A percentile compares a stretch with the other conserved stretches of the same genome.
These are phyloP conservation scores for Amaranthus tricolor DNA, from an alignment of 179 eudicot genomes.

Conservation along the genomic window DNA sequence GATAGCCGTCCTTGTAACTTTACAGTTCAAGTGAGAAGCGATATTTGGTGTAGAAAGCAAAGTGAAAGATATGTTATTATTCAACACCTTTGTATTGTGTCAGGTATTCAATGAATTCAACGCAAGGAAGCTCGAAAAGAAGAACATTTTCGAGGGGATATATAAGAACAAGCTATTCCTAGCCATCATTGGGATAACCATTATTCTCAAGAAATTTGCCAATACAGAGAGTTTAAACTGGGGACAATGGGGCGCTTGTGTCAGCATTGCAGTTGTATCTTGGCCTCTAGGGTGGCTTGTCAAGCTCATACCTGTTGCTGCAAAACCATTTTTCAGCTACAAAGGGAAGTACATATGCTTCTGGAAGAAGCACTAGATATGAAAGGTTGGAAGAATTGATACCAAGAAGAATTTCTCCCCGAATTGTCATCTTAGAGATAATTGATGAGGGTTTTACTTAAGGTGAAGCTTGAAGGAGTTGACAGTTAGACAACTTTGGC, in stretches of 20 bases:
- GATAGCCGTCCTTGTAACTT: conserved; percentile 34
- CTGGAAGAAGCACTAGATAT: conserved; percentile 15
- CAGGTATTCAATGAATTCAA: conserved; percentile 65
- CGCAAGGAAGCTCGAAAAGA: conserved; percentile 53
- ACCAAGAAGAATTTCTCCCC: no score
- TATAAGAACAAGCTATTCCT: conserved; percentile 41
- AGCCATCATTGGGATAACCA: conserved; percentile 40
- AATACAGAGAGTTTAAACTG: conserved; percentile 44
- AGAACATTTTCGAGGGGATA: conserved; percentile 53
- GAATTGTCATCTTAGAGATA: no score
- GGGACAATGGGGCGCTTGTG: conserved; percentile 49
- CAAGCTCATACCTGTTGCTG: conserved; percentile 38
- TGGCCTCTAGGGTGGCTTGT: conserved; percentile 51
- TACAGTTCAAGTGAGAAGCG: conserved; percentile 43
- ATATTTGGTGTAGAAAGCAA: conserved; percentile 37
- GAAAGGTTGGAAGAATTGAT: neutral
- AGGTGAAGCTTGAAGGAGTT: no score
- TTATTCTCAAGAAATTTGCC: conserved; percentile 44
- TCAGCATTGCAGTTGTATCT: conserved; percentile 38
- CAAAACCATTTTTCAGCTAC: conserved; percentile 24
- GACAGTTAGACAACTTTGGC: no score
- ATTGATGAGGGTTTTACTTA: no score
- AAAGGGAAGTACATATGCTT: conserved; percentile 12
- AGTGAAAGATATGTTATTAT: conserved; percentile 50
- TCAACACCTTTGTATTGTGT: conserved; percentile 54